Percentiles rank a stretch among this genome's conserved stretches.
These are phyloP conservation scores for Malus hybrid DNA, from an alignment of 331 rosid species.

Conservation along the genomic window DNA sequence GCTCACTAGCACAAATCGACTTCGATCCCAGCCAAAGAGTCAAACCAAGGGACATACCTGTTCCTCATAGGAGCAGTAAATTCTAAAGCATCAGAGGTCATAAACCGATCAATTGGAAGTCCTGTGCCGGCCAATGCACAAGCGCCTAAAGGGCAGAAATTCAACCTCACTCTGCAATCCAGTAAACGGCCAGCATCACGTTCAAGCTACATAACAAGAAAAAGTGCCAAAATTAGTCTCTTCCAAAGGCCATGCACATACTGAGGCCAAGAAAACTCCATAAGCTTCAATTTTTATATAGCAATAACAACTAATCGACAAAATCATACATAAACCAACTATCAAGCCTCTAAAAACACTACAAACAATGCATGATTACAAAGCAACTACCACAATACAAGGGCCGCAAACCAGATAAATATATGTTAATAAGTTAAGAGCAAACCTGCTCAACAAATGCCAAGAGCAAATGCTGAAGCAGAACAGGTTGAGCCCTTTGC, in stretches of 20 bases:
- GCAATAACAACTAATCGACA: neutral
- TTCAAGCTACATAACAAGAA: conserved; percentile 61
- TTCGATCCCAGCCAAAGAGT: neutral
- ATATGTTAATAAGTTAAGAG: neutral
- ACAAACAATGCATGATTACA: neutral
- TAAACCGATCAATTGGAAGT: conserved; percentile 90
- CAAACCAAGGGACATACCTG: conserved; percentile 41
- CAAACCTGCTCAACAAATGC: conserved; percentile 95
- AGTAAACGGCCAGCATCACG: conserved; percentile 81
- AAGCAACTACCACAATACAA: neutral
- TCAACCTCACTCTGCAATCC: conserved; percentile 84
- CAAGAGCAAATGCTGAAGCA: conserved; percentile 72
- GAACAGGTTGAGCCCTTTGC: conserved; percentile 88
- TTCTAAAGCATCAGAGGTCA: conserved; percentile 79
- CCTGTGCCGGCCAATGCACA: conserved; percentile 99
- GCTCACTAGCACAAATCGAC: neutral
- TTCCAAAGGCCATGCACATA: neutral
- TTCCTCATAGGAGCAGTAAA: conserved; percentile 89
- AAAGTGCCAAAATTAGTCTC: conserved; percentile 6
- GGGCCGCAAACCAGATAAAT: neutral
- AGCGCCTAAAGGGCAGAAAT: conserved; percentile 85
- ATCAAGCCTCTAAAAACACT: neutral
- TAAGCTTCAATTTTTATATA: neutral
- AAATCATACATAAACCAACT: neutral
- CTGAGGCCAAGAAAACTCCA: neutral